phyloP scores from a whole-genome alignment of 495 filamentous ascomycete genomes.

The Talaromyces wortmannii region DNA sequence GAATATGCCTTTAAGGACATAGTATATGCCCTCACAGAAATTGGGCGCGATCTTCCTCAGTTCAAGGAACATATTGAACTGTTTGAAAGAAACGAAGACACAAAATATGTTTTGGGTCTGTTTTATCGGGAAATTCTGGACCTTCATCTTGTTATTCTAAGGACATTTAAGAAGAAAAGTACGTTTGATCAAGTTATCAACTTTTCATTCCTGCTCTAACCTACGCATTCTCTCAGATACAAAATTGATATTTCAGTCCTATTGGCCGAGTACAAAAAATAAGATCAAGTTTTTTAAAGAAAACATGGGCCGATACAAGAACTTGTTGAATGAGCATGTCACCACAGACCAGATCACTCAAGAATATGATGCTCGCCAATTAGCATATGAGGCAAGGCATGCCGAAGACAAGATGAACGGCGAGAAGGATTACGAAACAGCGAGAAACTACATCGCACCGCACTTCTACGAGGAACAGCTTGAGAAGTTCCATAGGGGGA shows the following conservation, averaged over 20 bases:
- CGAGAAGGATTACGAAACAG: background rate
- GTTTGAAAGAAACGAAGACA: background rate
- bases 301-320: background rate
- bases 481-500: background rate
- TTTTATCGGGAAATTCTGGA: background rate
- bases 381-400: background rate
- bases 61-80: background rate
- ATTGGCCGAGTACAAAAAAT: background rate
- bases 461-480: background rate
- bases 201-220: background rate
- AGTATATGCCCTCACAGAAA: background rate
- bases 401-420: background rate
- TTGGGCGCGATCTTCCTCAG: background rate
- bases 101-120: background rate
- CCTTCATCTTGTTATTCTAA: background rate
- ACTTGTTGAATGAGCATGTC: background rate
- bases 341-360: background rate
- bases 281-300: background rate
- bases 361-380: background rate
- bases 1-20: background rate
- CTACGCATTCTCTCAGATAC: background rate
- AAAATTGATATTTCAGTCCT: background rate
- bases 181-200: background rate
- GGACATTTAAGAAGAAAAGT: background rate
- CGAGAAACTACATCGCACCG: background rate